Percentiles rank a stretch among this genome's conserved stretches.
Conservation (phyloP, 225 moss, liverwort and hornwort genomes). For the Polytrichum commune region DNA sequence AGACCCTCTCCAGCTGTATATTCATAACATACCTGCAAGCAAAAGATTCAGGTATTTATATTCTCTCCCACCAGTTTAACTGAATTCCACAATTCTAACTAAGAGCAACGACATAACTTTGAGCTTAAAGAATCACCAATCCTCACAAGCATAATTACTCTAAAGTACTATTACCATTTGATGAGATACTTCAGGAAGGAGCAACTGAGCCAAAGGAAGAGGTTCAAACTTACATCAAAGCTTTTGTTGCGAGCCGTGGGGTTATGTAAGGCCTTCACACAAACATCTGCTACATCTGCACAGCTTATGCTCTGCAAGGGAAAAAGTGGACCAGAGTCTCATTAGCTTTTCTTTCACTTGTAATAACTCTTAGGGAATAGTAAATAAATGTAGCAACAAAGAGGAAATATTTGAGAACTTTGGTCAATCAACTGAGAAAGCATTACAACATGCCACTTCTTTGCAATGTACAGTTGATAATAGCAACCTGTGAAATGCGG, state of each 20-base stretch:
- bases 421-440: no score
- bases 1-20: slow-evolving; percentile 70
- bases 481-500: slow-evolving; percentile 78
- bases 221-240: slow-evolving; percentile 69
- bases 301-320: slow-evolving; percentile 79
- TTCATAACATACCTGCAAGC: slow-evolving; percentile 78
- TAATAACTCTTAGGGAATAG: no score
- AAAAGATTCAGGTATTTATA: not conserved
- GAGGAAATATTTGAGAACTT: no score
- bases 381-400: no score
- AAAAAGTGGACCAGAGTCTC: no score
- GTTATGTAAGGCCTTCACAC: slow-evolving; percentile 85
- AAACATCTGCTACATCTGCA: slow-evolving; percentile 91
- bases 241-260: slow-evolving; percentile 90
- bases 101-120: no score
- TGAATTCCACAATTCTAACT: no score
- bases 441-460: no score
- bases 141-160: not conserved
- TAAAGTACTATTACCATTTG: not conserved
- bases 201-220: not conserved
- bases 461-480: not conserved
- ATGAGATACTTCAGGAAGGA: no score
- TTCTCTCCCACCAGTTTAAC: no score
- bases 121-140: no score
- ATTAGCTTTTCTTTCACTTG: no score